These are phyloP conservation scores for Boletus bicolor DNA, from an alignment of 768 basidiomycete species.

Conservation along the genomic window DNA sequence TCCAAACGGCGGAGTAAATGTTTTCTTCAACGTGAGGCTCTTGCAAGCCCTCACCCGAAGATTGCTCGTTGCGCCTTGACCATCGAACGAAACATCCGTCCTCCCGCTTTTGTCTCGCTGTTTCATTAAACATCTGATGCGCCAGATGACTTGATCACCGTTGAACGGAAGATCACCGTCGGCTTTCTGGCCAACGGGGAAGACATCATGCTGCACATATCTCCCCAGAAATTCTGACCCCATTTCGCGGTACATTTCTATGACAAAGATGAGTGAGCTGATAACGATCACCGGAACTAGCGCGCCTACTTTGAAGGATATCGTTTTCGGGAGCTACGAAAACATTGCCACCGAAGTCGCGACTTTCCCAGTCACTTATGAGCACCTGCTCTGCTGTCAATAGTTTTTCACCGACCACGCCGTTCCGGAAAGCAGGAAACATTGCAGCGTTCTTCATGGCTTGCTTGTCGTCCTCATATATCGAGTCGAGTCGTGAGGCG, in stretches of 20 bases:
- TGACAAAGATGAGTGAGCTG: background rate
- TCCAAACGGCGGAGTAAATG: slow-evolving; percentile 8
- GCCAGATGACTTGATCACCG: background rate
- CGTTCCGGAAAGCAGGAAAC: slow-evolving; percentile 6
- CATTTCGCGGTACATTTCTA: slow-evolving; percentile 15
- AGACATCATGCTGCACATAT: slow-evolving; percentile 4
- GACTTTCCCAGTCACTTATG: slow-evolving; percentile 12
- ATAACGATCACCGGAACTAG: background rate
- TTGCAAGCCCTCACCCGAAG: slow-evolving; percentile 5
- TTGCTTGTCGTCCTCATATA: slow-evolving; percentile 8
- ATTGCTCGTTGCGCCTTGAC: background rate
- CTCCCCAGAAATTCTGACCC: slow-evolving; percentile 10
- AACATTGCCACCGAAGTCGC: slow-evolving; percentile 5
- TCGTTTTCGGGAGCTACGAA: slow-evolving; percentile 10
- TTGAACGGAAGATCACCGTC: background rate
- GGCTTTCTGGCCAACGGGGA: background rate
- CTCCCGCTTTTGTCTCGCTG: slow-evolving; percentile 9
- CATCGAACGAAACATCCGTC: background rate
- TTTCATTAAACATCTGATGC: slow-evolving; percentile 8
- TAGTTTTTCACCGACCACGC: background rate
- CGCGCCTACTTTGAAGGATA: slow-evolving; percentile 7
- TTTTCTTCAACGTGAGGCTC: slow-evolving; percentile 5
- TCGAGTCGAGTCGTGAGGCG: slow-evolving; percentile 9
- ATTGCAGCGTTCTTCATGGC: slow-evolving; percentile 7
- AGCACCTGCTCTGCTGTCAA: slow-evolving; percentile 9